Evolutionary conservation across 169 alveolate genomes (phyloP), one percentile per base, ranked within the genome.

Genomic region (Plasmodium reichenowi): DNA sequence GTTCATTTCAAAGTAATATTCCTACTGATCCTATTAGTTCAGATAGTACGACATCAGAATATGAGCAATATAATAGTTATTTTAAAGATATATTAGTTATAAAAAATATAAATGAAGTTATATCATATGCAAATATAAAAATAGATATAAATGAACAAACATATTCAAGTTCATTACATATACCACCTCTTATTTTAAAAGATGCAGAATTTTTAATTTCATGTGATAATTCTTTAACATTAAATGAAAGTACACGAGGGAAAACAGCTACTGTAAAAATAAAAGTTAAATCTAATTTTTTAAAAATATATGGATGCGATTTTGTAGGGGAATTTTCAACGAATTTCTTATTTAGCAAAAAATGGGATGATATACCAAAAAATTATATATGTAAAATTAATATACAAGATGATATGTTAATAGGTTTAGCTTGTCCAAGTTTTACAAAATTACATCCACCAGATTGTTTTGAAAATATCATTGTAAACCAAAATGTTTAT

Each of bases 361-460:
- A 24, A 26, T 83, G 91, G 91, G 45, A 83, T 20, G 17, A 56
- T 3, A 12, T 83, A n/a, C 26, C 60, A n/a, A 54, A 58, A n/a
- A 58, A 50, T 56, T 83, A 68, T 60, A 50, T 70, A 15, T 83
- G 91, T 15, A 73, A 83, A 68, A 72, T 83, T 38, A 71, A 54
- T 54, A 64, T 58, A 9, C 85, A 83, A 45, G 85, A 83, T 58
- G 91, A 83, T 45, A 22, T 73, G n/a, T 43, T 83, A 6, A 26
- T 83, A 0, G 91, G 91, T n/a, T 2, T 83, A 8, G 91, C 91
- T 2, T 83, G 91, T 20, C 91, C 91, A 32, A 17, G 48, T 20
- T 24, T 68, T 22, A 70, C 91, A 22, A 83, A 67, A 47, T 10
- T 83, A 15, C 66, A 68, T 32, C 91, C 91, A n/a, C 59, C 80